A percentile compares a stretch with the other conserved stretches of the same genome.
Evolutionary conservation across 257 asterid species (phyloP).

Genomic region (Fraxinus quadrangulata): DNA sequence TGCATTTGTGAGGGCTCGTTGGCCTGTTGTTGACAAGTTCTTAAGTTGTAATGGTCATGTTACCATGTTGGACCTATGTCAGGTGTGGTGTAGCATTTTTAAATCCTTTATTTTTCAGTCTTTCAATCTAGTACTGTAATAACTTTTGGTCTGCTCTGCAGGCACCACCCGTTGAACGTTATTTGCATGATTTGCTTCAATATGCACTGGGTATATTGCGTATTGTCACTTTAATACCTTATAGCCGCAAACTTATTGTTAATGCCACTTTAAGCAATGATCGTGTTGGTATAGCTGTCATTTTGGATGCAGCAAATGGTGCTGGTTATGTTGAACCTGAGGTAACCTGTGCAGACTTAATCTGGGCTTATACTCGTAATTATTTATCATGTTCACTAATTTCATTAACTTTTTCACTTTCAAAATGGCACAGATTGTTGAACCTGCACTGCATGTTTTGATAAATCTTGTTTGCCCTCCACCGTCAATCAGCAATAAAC

Average conservation of each 20-base stretch:
- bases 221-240: constrained; percentile 81
- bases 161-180: constrained; percentile 99
- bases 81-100: constrained; percentile 49
- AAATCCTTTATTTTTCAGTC: neutral
- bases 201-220: constrained; percentile 92
- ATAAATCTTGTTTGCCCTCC: constrained; percentile 98
- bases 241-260: constrained; percentile 80
- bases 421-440: constrained; percentile 72
- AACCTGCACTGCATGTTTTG: constrained; percentile 81
- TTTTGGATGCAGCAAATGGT: constrained; percentile 94
- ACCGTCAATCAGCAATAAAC: constrained; percentile 95
- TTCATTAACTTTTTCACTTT: constrained; percentile 6
- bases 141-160: constrained; percentile 36
- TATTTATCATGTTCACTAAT: constrained; percentile 10
- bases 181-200: constrained; percentile 90
- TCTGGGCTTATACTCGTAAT: constrained; percentile 1
- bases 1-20: constrained; percentile 79
- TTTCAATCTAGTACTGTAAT: constrained; percentile 10
- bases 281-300: constrained; percentile 92
- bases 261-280: constrained; percentile 89
- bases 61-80: constrained; percentile 96
- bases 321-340: constrained; percentile 95
- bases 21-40: constrained; percentile 89
- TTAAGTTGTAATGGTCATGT: constrained; percentile 75
- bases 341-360: constrained; percentile 42